Evolutionary conservation across 257 asterid species (phyloP).

Genomic region (Penstemon newberryi): DNA sequence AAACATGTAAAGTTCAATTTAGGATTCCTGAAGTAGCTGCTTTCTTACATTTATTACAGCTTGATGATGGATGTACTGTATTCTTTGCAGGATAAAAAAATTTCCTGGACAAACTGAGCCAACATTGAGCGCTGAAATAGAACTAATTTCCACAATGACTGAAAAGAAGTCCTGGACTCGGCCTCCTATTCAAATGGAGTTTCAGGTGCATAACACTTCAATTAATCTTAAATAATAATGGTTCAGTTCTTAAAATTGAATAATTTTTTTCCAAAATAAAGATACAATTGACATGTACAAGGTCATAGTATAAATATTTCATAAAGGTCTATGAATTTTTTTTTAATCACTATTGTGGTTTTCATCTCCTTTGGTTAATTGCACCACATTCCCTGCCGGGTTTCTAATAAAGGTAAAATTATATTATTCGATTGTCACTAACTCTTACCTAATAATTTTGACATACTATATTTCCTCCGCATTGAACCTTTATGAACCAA

Average conservation of each 20-base stretch:
- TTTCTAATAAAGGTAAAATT: neutral
- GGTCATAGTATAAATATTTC: neutral
- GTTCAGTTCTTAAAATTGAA: slow-evolving; percentile 18
- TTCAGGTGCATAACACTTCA: slow-evolving; percentile 62
- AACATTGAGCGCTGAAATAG: slow-evolving; percentile 97
- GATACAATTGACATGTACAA: slow-evolving; percentile 13
- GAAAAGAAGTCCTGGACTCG: slow-evolving; percentile 99
- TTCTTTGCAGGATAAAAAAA: slow-evolving; percentile 79
- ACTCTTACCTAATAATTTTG: neutral
- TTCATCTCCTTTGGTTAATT: neutral
- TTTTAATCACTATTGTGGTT: too few species aligned
- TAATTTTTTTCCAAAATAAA: slow-evolving; percentile 4
- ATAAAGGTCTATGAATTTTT: too few species aligned
- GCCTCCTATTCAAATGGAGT: slow-evolving; percentile 99
- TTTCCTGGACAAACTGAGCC: slow-evolving; percentile 99
- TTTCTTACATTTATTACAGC: slow-evolving; percentile 8
- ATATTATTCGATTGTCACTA: neutral
- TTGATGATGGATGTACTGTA: slow-evolving; percentile 21
- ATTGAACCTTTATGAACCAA: slow-evolving; percentile 2
- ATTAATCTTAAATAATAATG: neutral
- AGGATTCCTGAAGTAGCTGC: neutral
- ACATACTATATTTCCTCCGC: neutral
- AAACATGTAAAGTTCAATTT: too few species aligned
- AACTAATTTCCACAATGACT: slow-evolving; percentile 88
- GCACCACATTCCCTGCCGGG: neutral